A percentile compares a stretch with the other conserved stretches of the same genome.
phyloP scores from a whole-genome alignment of 2,329 filamentous ascomycete genomes.

The Colletotrichum spaethianum region DNA sequence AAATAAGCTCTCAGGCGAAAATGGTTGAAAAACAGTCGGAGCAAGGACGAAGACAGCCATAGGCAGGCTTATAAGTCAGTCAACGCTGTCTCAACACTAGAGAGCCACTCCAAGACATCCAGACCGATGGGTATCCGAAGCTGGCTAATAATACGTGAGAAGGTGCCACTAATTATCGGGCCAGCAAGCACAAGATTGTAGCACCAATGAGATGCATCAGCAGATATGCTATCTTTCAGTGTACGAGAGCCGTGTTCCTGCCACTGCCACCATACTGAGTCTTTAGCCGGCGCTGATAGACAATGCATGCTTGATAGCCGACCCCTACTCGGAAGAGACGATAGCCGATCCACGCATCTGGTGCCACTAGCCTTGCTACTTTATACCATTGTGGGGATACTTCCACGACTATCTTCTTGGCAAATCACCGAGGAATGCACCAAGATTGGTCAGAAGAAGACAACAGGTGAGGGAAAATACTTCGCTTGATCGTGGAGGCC shows the following conservation, averaged over 20 bases:
- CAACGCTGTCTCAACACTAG: not conserved
- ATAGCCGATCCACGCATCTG: constrained; percentile 13
- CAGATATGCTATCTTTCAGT: not conserved
- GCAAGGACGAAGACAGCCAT: not conserved
- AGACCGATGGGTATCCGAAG: not conserved
- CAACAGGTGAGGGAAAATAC: not conserved
- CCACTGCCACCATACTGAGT: too few relatives aligned
- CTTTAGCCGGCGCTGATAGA: not conserved
- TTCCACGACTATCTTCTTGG: not conserved
- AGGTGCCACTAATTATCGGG: not conserved
- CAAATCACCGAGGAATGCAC: not conserved
- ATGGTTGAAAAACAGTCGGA: too few relatives aligned
- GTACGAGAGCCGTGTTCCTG: not conserved
- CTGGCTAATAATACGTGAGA: not conserved
- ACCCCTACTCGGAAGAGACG: constrained; percentile 2
- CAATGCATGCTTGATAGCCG: not conserved
- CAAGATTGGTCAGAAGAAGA: not conserved
- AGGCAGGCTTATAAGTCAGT: not conserved
- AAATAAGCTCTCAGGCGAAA: not conserved
- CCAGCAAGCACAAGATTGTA: not conserved
- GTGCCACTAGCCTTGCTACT: not conserved
- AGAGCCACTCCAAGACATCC: not conserved
- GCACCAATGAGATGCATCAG: not conserved
- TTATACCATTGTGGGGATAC: constrained; percentile 14
- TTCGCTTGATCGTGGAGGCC: not conserved